Conservation (phyloP, 495 filamentous ascomycete genomes). For the Penicillium diatomitis region DNA sequence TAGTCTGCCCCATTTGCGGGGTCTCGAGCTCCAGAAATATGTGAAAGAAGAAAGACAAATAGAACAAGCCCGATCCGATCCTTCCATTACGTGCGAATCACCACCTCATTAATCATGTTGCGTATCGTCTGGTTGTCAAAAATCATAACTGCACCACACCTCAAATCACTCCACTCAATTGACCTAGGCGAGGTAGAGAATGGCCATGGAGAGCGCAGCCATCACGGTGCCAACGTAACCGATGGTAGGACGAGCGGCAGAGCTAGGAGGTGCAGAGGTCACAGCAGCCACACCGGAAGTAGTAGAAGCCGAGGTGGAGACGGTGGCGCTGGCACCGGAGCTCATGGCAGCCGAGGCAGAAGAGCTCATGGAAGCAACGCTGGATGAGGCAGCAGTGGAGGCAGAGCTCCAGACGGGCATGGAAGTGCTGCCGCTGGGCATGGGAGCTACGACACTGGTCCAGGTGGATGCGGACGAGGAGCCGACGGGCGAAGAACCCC, state of each 20-base stretch:
- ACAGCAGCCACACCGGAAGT: not conserved
- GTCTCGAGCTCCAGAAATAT: no score
- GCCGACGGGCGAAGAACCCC: slow-evolving; percentile 3
- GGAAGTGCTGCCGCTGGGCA: not conserved
- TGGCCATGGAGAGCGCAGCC: not conserved
- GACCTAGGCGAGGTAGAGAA: not conserved
- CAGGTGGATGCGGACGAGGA: slow-evolving; percentile 17
- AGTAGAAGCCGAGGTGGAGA: not conserved
- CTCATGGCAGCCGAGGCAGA: not conserved
- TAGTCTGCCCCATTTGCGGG: no score
- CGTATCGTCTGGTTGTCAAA: not conserved
- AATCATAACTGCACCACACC: no score
- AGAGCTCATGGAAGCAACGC: not conserved
- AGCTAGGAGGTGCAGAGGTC: not conserved
- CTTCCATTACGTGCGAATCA: not conserved
- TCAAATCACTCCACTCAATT: not conserved
- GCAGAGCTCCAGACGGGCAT: no score
- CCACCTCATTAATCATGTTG: not conserved
- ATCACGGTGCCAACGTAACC: not conserved
- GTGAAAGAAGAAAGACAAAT: no score
- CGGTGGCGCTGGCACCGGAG: not conserved
- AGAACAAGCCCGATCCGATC: not conserved
- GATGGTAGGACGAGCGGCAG: not conserved
- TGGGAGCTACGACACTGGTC: slow-evolving; percentile 5
- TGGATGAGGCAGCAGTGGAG: not conserved